Percentiles rank a stretch among this genome's conserved stretches.
phyloP scores from a whole-genome alignment of 2,329 filamentous ascomycete species.

The Pseudogymnoascus sp. region DNA sequence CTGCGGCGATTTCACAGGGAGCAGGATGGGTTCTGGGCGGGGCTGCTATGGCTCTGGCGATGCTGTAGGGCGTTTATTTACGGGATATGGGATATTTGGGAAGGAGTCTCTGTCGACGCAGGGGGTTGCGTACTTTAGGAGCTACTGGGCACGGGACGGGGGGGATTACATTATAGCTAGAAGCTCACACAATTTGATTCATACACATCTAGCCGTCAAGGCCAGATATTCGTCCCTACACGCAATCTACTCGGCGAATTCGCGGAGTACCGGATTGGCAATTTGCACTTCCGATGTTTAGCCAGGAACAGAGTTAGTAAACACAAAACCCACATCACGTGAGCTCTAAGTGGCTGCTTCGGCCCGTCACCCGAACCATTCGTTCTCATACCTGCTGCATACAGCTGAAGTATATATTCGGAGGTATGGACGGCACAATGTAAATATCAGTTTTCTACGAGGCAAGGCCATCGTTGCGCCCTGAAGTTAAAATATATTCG shows the following conservation, averaged over 20 bases:
- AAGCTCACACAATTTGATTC: background rate
- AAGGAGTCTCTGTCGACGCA: background rate
- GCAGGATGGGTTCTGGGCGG: slow-evolving; percentile 16
- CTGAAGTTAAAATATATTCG: background rate
- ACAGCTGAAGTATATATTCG: background rate
- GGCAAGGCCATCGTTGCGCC: background rate
- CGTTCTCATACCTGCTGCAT: background rate
- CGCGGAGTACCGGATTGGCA: background rate
- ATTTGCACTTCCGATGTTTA: background rate
- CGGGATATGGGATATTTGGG: background rate
- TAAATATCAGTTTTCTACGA: background rate
- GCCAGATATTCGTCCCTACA: background rate
- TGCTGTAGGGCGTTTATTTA: slow-evolving; percentile 10
- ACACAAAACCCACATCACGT: background rate
- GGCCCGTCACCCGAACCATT: background rate
- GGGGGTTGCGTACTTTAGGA: background rate
- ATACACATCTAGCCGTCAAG: background rate
- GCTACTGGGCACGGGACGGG: background rate
- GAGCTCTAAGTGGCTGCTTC: background rate
- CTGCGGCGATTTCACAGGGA: slow-evolving; percentile 13
- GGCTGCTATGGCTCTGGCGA: slow-evolving; percentile 15
- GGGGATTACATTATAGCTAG: background rate
- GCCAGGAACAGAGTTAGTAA: background rate
- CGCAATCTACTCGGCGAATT: background rate
- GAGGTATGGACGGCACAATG: slow-evolving; percentile 1